Base-by-base conservation (phyloP, 2,329 filamentous ascomycete genomes). In the Penicillium rolfsii region DNA sequence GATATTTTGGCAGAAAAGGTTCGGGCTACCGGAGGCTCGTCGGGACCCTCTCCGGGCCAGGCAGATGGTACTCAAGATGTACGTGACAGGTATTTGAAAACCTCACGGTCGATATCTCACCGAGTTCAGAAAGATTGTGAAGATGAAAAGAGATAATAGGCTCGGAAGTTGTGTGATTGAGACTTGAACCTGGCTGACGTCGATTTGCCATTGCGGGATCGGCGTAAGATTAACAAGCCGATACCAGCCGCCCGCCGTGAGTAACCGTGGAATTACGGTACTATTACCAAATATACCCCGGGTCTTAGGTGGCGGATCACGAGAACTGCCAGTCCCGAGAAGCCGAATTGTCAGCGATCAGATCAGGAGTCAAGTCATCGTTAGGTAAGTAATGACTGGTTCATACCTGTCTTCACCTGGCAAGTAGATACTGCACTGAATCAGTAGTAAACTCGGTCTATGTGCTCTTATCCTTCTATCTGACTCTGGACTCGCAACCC, bases 151-250 rank as follows among this genome's bases (percentile, higher is more conserved):
- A 58, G 38, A 16, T 48, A 8, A 30, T 9, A 59, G 46, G 53
- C 52, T 33, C 26, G 30, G 22, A 48, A 55, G 55, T 57, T 35
- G 33, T 53, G 41, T 41, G 63, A 55, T 58, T 61, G 55, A 40
- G 2, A 33, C 4, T 52, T 16, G 49, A 41, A 48, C 52, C 12
- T 52, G 64, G 43, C 63, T 63, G 67, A 66, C 64, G 66, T 68
- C 68, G 60, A 52, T 64, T 54, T 64, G 52, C 41, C 36, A 41
- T 46, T 59, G 54, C 24, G 38, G 38, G 60, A 40, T 62, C 60
- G 57, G 58, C 55, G 59, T 70, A 71, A 54, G 43, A 55, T 61
- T 72, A 68, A 75, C 73, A 61, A 71, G 72, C 73, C 73, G 73
- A 74, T 75, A 75, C 73, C 65, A 62, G 57, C 64, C 54, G 58